A percentile compares a stretch with the other conserved stretches of the same genome.
Conservation (phyloP, 495 filamentous ascomycete species). For the Penicillium verhagenii region DNA sequence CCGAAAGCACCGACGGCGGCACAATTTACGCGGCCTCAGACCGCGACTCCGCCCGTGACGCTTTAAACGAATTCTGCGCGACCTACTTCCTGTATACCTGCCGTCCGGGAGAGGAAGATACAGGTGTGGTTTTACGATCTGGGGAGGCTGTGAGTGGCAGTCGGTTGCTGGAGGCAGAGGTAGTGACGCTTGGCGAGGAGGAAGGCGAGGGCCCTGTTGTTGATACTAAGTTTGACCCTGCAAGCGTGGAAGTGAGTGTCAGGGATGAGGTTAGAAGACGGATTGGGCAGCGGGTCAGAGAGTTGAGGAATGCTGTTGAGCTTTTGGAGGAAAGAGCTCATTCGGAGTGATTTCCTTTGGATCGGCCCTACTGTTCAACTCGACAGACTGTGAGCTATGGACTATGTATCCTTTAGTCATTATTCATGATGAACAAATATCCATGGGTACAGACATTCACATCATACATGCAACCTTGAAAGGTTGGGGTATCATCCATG, state of each 20-base stretch:
- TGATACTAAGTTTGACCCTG: conserved; percentile 36
- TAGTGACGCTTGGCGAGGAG: background rate
- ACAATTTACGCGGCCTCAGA: conserved; percentile 51
- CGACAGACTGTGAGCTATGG: too few relatives aligned
- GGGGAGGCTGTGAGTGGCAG: conserved; percentile 1
- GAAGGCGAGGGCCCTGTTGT: conserved; percentile 17
- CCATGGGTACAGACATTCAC: too few relatives aligned
- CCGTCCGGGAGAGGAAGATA: conserved; percentile 13
- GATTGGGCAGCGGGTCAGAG: conserved; percentile 42
- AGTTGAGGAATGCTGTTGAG: conserved; percentile 45
- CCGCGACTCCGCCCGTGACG: conserved; percentile 45
- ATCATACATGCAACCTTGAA: too few relatives aligned
- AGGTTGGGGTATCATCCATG: too few relatives aligned
- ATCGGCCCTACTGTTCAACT: too few relatives aligned
- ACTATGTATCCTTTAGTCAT: too few relatives aligned
- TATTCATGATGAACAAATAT: too few relatives aligned
- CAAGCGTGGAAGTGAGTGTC: conserved; percentile 22
- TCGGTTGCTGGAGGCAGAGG: background rate
- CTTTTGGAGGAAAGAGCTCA: conserved; percentile 41
- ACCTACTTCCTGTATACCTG: conserved; percentile 40
- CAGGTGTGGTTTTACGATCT: conserved; percentile 1
- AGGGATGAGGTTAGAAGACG: conserved; percentile 39
- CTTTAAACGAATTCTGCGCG: conserved; percentile 36
- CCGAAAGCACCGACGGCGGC: conserved; percentile 39
- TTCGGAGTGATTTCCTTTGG: conserved; percentile 25